Evolutionary conservation across 176 grass and related monocot genomes (phyloP).

Genomic region (Bothriochloa decipiens): DNA sequence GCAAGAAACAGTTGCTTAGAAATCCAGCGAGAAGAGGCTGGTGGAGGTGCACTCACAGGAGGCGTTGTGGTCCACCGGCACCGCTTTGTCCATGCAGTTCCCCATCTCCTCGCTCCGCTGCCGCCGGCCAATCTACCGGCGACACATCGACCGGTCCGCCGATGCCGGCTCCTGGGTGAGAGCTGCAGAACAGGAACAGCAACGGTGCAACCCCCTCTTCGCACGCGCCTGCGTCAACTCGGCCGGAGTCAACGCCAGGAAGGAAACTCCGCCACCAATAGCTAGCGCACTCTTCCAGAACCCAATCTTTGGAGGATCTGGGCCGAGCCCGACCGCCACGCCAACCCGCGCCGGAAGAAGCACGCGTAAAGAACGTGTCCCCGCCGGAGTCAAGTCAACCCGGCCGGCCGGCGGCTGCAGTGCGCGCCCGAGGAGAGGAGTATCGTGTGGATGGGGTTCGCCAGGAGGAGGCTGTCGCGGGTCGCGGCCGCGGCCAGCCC

Average conservation of each 20-base stretch:
- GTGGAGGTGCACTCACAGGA: conserved; percentile 54
- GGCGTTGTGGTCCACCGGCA: conserved; percentile 38
- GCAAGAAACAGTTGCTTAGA: neutral
- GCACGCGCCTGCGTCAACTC: neutral
- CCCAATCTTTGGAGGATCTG: conserved; percentile 30
- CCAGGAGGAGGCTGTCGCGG: neutral
- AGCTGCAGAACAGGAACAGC: neutral
- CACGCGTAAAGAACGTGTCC: neutral
- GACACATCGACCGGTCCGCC: neutral
- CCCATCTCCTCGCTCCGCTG: conserved; percentile 56
- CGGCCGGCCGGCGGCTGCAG: neutral
- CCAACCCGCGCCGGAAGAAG: neutral
- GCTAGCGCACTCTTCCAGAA: neutral
- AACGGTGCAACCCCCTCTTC: neutral
- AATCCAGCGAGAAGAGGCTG: neutral
- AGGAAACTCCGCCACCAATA: neutral
- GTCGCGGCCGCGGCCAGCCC: neutral
- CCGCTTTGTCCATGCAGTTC: conserved; percentile 63
- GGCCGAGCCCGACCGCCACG: neutral
- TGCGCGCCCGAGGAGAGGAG: neutral
- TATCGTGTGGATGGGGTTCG: neutral
- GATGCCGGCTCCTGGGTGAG: neutral
- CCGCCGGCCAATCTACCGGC: neutral
- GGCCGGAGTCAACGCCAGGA: neutral
- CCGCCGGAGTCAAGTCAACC: conserved; percentile 24